Evolutionary conservation across 495 filamentous ascomycete species (phyloP), one percentile per base, ranked within the genome.

Genomic region (Aspergillus ostianus): DNA sequence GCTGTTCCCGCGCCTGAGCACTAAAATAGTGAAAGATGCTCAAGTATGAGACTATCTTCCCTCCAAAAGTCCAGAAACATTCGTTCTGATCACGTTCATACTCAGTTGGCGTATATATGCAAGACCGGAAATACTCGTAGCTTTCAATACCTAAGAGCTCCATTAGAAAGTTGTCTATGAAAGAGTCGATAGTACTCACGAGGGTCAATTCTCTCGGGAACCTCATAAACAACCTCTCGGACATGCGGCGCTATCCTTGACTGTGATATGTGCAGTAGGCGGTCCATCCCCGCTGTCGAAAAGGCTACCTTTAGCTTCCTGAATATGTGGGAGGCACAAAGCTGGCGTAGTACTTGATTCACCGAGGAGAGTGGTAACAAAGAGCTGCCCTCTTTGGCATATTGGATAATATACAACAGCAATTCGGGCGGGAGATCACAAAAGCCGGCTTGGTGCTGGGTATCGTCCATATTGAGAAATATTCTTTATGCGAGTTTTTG

Each of bases 191-290:
- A 17, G 30, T 53, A 53, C 51, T 27, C 21, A 53, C 26, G 51
- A 27, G 51, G 51, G 26, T 53, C 30, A 19, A 53, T 53, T 29
- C 51, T 15, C 29, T 53, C 23, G 13, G 51, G 26, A 32, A 53
- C 29, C 23, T 53, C 51, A 32, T 53, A 53, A 53, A 53, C 12
- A 32, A 53, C 41, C 30, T 29, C 51, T 36, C 51, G 51, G 29
- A 53, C 29, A 20, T 32, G 29, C 21, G 26, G 30, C n/a, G 51
- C 30, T 29, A 53, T 36, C 51, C 23, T 9, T 10, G 51, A 53
- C 9, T 32, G 26, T 23, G 51, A 53, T 53, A 53, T 53, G 2
- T 53, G 23, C 13, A 53, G 21, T 29, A 53, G 18, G 17, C 23
- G 23, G 23, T 53, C 51, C 29, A 53, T 13, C n/a, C 51, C 51